Evolutionary conservation across 1,139 yeast species (phyloP), one percentile per base, ranked within the genome.

Genomic region (Hemisphaericaspora xylofermentans): DNA sequence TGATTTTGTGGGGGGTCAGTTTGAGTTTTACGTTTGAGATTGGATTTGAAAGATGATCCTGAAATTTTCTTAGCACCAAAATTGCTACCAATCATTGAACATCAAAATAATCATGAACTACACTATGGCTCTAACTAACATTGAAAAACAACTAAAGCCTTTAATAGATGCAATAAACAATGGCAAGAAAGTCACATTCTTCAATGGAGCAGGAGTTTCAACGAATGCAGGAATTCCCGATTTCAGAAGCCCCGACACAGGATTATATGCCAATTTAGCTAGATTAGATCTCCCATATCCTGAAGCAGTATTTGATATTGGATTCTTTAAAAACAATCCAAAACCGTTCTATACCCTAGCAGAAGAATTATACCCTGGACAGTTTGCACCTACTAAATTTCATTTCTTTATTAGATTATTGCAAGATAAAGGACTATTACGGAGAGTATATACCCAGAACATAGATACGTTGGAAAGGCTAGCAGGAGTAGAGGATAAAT

Each of bases 141-240:
- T 56, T 18, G 50, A 44, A 21, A 40, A 39, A 10, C 31, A 33
- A 17, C 42, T 58, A 18, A 39, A 41, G 36, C 60, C 64, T 8
- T 38, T 64, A 29, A 58, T 50, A 1, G 57, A 55, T 6, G 60
- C 56, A 3, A 52, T 63, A 9, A 49, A 54, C 30, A 35, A 49
- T 1, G 60, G 61, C 1, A 61, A 60, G 42, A 70, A 68, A 45
- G 63, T 70, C 2, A 64, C 75, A 0, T 74, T 78, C 51, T 74
- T 78, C 65, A 84, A 82, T 12, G 98, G 98, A 1, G 98, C 98
- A 0, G 98, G 98, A 1, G 82, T 88, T 35, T 88, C 96, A 4
- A 91, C 98, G 0, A 72, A 85, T 1, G 91, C 95, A 26, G 98
- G 98, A 1, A 91, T 91, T 36, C 98, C 98, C 0, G 98, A 93